Base-by-base conservation (phyloP, 2,329 filamentous ascomycete genomes). In the Fusarium oxysporum region DNA sequence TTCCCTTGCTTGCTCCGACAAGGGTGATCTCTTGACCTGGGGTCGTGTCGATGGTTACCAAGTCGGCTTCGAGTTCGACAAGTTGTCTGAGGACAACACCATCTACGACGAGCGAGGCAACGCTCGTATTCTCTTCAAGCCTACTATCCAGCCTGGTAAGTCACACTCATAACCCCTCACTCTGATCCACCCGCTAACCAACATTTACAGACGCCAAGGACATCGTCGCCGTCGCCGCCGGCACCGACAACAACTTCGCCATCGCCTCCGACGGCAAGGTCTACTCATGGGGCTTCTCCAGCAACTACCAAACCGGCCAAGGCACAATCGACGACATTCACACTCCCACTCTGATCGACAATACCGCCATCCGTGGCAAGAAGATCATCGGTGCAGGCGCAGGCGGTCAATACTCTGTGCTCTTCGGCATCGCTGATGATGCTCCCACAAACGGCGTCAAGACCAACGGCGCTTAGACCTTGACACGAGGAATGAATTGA, bases 371-470 rank as follows among this genome's bases (percentile, higher is more conserved):
- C 33, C 88, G 91, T 35, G 93, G 90, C 45, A 91, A 92, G 83
- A 90, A 91, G 81, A 86, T 98, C 47, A 87, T 91, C 38, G 94
- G 88, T 82, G 93, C 93, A n/a, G 93, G 93, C 47, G 92, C 92
- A n/a, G 95, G 96, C 73, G 95, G 95, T 9, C 95, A 98, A 79
- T 98, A 90, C 81, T 92, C 91, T 3, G 83, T 93, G 30, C 76
- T 93, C n/a, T 85, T 87, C 14, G 87, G 87, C 59, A 79, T 79
- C 67, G 76, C 83, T 30, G 78, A 80, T 25, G 78, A 77, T 14
- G 72, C 51, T 2, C 76, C 77, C 54, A 71, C 74, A 44, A 83
- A 83, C 47, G 82, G 82, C 19, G 74, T 74, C 30, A 60, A 66
- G 65, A 60, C 68, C 44, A 78, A 78, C 28, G 76, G 76, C 19